Evolutionary conservation across 768 basidiomycete genomes (phyloP).

Genomic region (Ramaria sp.): DNA sequence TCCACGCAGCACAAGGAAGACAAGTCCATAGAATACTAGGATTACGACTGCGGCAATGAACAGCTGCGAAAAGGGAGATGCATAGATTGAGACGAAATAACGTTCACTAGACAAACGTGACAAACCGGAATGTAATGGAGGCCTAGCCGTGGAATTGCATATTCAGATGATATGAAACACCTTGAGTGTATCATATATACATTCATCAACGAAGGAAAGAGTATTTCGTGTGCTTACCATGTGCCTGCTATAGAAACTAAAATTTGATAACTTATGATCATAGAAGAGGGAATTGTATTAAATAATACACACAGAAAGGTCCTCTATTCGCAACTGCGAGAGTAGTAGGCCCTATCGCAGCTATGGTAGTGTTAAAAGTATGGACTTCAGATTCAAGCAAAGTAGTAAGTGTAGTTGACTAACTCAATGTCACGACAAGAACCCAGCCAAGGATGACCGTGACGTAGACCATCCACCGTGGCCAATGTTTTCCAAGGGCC

Average conservation of each 20-base stretch:
- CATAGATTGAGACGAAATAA: background rate
- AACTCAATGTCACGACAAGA: slow-evolving; percentile 2
- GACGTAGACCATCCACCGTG: background rate
- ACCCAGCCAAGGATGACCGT: slow-evolving; percentile 1
- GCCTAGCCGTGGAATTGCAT: slow-evolving; percentile 3
- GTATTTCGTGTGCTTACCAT: background rate
- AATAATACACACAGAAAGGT: slow-evolving; percentile 3
- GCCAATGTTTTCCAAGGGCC: slow-evolving; percentile 7
- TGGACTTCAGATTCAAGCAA: background rate
- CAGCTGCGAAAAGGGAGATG: background rate
- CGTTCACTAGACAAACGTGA: background rate
- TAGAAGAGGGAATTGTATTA: background rate
- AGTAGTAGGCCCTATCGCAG: background rate
- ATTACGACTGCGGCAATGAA: slow-evolving; percentile 5
- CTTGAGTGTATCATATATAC: background rate
- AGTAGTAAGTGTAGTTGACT: background rate
- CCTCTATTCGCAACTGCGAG: background rate
- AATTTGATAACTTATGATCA: background rate
- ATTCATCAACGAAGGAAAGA: background rate
- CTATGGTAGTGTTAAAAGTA: background rate
- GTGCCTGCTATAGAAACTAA: slow-evolving; percentile 6
- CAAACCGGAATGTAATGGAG: slow-evolving; percentile 8
- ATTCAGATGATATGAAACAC: slow-evolving; percentile 8
- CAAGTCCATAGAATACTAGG: slow-evolving; percentile 5
- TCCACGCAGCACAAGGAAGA: slow-evolving; percentile 6